A percentile compares a stretch with the other conserved stretches of the same genome.
These are phyloP conservation scores for Rutstroemia sp. DNA, from an alignment of 2,329 filamentous ascomycete species.

Conservation along the genomic window DNA sequence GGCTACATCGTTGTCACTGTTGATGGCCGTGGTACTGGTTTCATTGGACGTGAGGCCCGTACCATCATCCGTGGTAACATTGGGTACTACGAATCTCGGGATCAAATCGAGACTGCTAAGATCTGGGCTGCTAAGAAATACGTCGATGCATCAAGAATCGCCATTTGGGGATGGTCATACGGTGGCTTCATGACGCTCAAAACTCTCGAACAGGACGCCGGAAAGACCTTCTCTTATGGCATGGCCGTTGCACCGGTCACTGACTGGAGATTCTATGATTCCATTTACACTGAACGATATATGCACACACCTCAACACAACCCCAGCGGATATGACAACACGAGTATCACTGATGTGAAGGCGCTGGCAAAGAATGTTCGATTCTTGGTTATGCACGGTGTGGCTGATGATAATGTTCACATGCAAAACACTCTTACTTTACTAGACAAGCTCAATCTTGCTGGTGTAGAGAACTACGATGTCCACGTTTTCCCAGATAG, in stretches of 20 bases:
- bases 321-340: slow-evolving; percentile 63
- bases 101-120: slow-evolving; percentile 87
- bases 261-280: slow-evolving; percentile 94
- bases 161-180: slow-evolving; percentile 98
- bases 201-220: slow-evolving; percentile 84
- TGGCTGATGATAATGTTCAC: slow-evolving; percentile 97
- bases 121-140: slow-evolving; percentile 76
- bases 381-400: slow-evolving; percentile 92
- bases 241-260: slow-evolving; percentile 99
- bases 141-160: slow-evolving; percentile 72
- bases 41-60: slow-evolving; percentile 74
- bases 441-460: slow-evolving; percentile 78
- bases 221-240: slow-evolving; percentile 86
- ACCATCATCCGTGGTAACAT: slow-evolving; percentile 77
- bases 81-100: slow-evolving; percentile 75
- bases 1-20: slow-evolving; percentile 94
- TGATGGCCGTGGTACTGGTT: slow-evolving; percentile 89
- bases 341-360: slow-evolving; percentile 65
- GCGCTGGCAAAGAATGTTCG: slow-evolving; percentile 71
- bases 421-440: slow-evolving; percentile 88
- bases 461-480: slow-evolving; percentile 84
- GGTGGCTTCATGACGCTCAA: slow-evolving; percentile 94
- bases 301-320: slow-evolving; percentile 94
- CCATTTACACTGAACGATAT: slow-evolving; percentile 90
- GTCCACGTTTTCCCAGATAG: slow-evolving; percentile 95